phyloP scores from a whole-genome alignment of 768 basidiomycete species.

The Xerocomellus intermedius region DNA sequence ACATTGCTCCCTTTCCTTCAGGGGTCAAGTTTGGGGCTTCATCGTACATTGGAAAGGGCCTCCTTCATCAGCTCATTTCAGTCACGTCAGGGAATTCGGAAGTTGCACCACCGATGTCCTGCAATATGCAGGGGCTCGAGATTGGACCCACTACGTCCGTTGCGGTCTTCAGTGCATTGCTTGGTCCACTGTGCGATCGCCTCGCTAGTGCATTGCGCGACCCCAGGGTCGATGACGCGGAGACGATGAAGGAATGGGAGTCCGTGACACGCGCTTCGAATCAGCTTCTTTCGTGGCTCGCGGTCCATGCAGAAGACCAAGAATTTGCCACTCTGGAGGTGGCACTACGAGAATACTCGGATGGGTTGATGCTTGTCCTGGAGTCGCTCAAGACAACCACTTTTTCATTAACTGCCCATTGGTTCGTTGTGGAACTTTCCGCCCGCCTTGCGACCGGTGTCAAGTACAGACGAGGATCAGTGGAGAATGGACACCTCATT shows the following conservation, averaged over 20 bases:
- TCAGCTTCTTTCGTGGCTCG: slow-evolving; percentile 48
- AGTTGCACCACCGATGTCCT: slow-evolving; percentile 28
- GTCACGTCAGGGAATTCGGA: slow-evolving; percentile 31
- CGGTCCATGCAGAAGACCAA: slow-evolving; percentile 34
- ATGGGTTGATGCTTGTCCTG: slow-evolving; percentile 39
- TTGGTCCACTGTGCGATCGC: slow-evolving; percentile 48
- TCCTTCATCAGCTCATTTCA: slow-evolving; percentile 56
- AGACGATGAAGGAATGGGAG: slow-evolving; percentile 39
- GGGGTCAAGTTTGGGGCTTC: slow-evolving; percentile 50
- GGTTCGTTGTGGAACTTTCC: slow-evolving; percentile 64
- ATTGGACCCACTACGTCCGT: slow-evolving; percentile 44
- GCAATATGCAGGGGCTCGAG: slow-evolving; percentile 39
- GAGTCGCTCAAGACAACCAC: slow-evolving; percentile 34
- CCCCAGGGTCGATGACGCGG: slow-evolving; percentile 25
- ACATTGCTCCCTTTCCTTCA: slow-evolving; percentile 46
- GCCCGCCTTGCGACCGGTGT: slow-evolving; percentile 35
- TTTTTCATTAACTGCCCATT: slow-evolving; percentile 47
- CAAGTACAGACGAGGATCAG: slow-evolving; percentile 30
- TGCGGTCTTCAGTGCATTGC: slow-evolving; percentile 42
- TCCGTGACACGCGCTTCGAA: slow-evolving; percentile 39
- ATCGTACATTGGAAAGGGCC: slow-evolving; percentile 60
- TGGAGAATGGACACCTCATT: slow-evolving; percentile 20
- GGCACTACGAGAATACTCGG: slow-evolving; percentile 37
- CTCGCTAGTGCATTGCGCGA: slow-evolving; percentile 40
- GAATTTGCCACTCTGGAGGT: slow-evolving; percentile 31